A percentile compares a stretch with the other conserved stretches of the same genome.
Evolutionary conservation across 2,329 filamentous ascomycete species (phyloP).

Genomic region (Gliomastix tumulicola): DNA sequence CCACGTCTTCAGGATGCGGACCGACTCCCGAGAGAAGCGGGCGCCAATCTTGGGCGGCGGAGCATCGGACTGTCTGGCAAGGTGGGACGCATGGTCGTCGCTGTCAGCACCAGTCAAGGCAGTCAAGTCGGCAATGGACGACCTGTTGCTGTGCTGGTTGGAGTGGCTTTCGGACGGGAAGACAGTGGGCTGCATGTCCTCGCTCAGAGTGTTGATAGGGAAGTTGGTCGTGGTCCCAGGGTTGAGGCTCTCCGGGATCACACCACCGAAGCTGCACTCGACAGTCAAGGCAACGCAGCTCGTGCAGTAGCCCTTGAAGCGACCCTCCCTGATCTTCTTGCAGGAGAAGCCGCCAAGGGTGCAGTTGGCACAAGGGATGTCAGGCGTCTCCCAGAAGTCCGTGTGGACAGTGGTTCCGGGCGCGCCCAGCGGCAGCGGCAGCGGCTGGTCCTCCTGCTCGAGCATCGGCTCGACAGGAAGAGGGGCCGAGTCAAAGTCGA

Average conservation of each 20-base stretch:
- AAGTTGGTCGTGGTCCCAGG: constrained; percentile 25
- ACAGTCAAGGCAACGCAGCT: constrained; percentile 54
- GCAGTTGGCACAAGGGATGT: constrained; percentile 46
- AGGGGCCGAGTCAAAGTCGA: constrained; percentile 12
- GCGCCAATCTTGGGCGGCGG: constrained; percentile 57
- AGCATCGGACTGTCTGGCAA: neutral
- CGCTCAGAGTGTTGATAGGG: constrained; percentile 22
- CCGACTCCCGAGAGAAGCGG: constrained; percentile 72
- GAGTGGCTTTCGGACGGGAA: constrained; percentile 12
- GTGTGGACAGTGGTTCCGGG: constrained; percentile 3
- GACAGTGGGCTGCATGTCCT: neutral
- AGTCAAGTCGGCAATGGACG: constrained; percentile 12
- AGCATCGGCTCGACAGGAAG: too few relatives aligned
- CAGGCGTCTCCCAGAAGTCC: constrained; percentile 32
- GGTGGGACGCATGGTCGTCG: constrained; percentile 5
- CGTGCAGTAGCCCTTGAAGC: constrained; percentile 53
- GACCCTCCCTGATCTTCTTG: constrained; percentile 54
- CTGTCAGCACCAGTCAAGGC: constrained; percentile 12
- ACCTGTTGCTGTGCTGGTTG: constrained; percentile 9
- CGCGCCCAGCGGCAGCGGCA: constrained; percentile 4
- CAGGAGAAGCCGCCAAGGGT: constrained; percentile 46
- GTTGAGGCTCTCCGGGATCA: constrained; percentile 22
- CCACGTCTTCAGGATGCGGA: constrained; percentile 80
- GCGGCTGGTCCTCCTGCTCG: too few relatives aligned
- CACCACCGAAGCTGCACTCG: constrained; percentile 48